phyloP scores from a whole-genome alignment of 208 protist species.

The Acanthamoeba culbertsoni region DNA sequence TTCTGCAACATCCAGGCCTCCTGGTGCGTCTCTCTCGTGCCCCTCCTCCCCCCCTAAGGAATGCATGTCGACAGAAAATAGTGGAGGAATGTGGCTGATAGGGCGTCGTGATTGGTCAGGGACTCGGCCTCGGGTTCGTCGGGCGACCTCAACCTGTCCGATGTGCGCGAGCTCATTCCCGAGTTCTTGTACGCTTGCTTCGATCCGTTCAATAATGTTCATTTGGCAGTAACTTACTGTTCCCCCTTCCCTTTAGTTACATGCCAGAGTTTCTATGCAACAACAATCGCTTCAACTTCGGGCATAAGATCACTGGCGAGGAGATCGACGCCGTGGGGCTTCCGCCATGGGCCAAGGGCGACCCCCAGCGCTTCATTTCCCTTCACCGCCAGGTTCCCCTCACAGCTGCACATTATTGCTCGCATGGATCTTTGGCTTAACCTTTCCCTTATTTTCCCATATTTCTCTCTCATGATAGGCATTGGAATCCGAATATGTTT shows the following conservation, averaged over 20 bases:
- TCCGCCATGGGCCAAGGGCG: conserved; percentile 89
- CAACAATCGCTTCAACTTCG: conserved; percentile 85
- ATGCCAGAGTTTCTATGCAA: neutral
- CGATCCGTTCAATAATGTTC: too few species aligned
- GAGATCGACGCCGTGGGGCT: conserved; percentile 91
- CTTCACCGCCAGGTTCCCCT: conserved; percentile 66
- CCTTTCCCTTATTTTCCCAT: neutral
- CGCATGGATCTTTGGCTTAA: neutral
- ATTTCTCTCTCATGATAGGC: conserved; percentile 67
- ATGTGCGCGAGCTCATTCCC: conserved; percentile 96
- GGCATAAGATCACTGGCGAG: conserved; percentile 87
- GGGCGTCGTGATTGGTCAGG: conserved; percentile 89
- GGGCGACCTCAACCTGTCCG: conserved; percentile 82
- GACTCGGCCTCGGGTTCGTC: conserved; percentile 82
- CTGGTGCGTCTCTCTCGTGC: conserved; percentile 90
- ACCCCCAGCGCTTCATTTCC: conserved; percentile 70
- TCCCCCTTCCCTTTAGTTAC: neutral
- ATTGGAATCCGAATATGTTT: conserved; percentile 91
- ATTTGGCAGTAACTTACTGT: too few species aligned
- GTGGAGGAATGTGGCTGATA: neutral
- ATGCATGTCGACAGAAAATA: conserved; percentile 83
- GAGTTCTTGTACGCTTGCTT: conserved; percentile 97
- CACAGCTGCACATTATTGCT: too few species aligned
- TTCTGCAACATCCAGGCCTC: conserved; percentile 93
- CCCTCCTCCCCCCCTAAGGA: conserved; percentile 97